These are phyloP conservation scores for Cyclospora cayetanensis DNA, from an alignment of 169 alveolate genomes.

Conservation along the genomic window DNA sequence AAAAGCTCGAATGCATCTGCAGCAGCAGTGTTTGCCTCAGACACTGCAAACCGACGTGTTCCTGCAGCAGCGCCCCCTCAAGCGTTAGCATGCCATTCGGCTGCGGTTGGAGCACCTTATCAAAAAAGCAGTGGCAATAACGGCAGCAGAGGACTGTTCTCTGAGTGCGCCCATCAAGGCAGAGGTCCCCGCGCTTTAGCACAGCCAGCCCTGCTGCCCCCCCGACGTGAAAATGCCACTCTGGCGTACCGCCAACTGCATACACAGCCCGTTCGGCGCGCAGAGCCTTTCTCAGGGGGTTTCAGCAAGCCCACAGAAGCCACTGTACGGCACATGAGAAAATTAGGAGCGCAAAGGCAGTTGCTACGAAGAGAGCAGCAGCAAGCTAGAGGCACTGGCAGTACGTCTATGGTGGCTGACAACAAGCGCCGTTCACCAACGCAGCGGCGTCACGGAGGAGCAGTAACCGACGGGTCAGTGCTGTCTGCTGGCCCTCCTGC, in stretches of 20 bases:
- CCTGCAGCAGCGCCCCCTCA: too few relatives aligned
- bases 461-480: not conserved
- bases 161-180: conserved; percentile 17
- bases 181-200: not conserved
- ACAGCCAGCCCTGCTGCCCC: not conserved
- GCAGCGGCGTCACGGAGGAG: conserved; percentile 28
- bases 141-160: not conserved
- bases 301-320: not conserved
- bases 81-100: too few relatives aligned
- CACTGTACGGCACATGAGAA: conserved; percentile 17
- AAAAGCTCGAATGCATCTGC: too few relatives aligned
- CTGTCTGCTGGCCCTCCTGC: not conserved
- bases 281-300: not conserved
- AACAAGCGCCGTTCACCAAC: not conserved
- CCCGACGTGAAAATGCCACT: not conserved
- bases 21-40: too few relatives aligned
- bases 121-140: not conserved
- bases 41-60: too few relatives aligned
- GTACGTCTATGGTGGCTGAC: not conserved
- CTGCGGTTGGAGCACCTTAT: not conserved
- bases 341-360: not conserved
- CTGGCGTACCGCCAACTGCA: conserved; percentile 9
- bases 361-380: not conserved
- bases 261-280: conserved; percentile 1
- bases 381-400: not conserved